Percentiles rank a stretch among this genome's conserved stretches.
Evolutionary conservation across 352 stramenopile genomes (phyloP).

Genomic region (Globisporangium mamillatum): DNA sequence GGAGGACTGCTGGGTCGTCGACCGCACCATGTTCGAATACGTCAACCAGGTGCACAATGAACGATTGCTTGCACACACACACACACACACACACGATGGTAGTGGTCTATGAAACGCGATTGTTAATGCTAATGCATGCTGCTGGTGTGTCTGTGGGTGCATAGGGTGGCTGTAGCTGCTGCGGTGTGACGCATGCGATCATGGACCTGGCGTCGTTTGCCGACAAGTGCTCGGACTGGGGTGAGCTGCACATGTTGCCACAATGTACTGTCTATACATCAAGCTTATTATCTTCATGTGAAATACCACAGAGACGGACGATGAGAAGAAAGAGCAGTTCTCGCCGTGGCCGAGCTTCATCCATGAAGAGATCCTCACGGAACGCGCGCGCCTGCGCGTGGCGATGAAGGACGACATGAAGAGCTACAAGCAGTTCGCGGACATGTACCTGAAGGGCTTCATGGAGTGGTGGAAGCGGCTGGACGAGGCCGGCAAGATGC

Average conservation of each 20-base stretch:
- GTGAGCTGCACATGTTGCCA: slow-evolving; percentile 18
- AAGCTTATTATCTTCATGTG: background rate
- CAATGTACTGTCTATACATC: background rate
- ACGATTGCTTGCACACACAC: background rate
- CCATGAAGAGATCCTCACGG: slow-evolving; percentile 90
- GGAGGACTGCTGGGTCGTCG: slow-evolving; percentile 87
- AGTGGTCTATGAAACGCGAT: no score
- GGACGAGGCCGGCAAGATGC: slow-evolving; percentile 37
- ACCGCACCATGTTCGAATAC: slow-evolving; percentile 95
- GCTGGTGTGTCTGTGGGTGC: background rate
- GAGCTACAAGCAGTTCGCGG: slow-evolving; percentile 56
- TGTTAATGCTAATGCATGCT: background rate
- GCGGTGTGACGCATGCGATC: slow-evolving; percentile 83
- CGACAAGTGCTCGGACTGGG: slow-evolving; percentile 89
- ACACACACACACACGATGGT: background rate
- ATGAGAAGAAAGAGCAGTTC: slow-evolving; percentile 85
- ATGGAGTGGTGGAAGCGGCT: slow-evolving; percentile 56
- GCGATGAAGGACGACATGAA: slow-evolving; percentile 78
- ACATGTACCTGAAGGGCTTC: slow-evolving; percentile 68
- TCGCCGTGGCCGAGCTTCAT: slow-evolving; percentile 88
- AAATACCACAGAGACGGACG: slow-evolving; percentile 80
- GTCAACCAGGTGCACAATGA: slow-evolving; percentile 67
- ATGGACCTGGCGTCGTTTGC: slow-evolving; percentile 86
- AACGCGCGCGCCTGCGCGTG: slow-evolving; percentile 85
- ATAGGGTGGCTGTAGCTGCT: slow-evolving; percentile 91